phyloP scores from a whole-genome alignment of 2,329 filamentous ascomycete genomes.

The Coleophoma eucalyptorum region DNA sequence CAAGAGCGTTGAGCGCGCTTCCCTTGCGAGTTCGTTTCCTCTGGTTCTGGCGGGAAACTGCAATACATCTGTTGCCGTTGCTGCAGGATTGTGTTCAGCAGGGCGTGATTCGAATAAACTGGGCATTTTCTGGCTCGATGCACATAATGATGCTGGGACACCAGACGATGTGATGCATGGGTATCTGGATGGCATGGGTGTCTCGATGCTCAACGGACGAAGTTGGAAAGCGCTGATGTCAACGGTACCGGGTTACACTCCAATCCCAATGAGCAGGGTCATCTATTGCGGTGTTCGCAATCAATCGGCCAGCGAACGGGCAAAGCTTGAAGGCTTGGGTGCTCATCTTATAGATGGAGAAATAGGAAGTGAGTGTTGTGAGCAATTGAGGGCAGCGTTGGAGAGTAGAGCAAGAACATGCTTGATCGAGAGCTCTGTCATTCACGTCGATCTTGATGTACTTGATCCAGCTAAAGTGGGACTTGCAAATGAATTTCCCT shows the following conservation, averaged over 20 bases:
- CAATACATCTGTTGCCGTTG: constrained; percentile 30
- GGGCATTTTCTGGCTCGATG: constrained; percentile 37
- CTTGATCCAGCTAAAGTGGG: constrained; percentile 29
- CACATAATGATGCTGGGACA: constrained; percentile 37
- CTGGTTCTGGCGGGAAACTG: constrained; percentile 36
- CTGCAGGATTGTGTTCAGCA: constrained; percentile 26
- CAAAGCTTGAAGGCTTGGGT: constrained; percentile 25
- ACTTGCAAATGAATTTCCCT: constrained; percentile 31
- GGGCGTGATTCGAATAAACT: neutral
- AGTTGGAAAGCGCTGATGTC: constrained; percentile 27
- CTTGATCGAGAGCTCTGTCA: constrained; percentile 18
- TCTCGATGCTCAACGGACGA: constrained; percentile 31
- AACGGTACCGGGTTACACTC: constrained; percentile 26
- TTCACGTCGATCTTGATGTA: constrained; percentile 33
- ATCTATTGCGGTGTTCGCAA: constrained; percentile 25
- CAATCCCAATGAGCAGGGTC: constrained; percentile 14
- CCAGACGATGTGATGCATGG: constrained; percentile 31
- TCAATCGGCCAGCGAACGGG: constrained; percentile 23
- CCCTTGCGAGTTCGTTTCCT: constrained; percentile 27
- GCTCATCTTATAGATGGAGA: constrained; percentile 27
- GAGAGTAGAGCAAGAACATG: neutral
- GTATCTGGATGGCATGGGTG: constrained; percentile 32
- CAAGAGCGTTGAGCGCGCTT: constrained; percentile 23
- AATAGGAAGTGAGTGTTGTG: constrained; percentile 13
- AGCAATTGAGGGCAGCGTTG: constrained; percentile 8